Evolutionary conservation across 1,284 basidiomycete genomes (phyloP).

Genomic region (Ceratobasidium sp.): DNA sequence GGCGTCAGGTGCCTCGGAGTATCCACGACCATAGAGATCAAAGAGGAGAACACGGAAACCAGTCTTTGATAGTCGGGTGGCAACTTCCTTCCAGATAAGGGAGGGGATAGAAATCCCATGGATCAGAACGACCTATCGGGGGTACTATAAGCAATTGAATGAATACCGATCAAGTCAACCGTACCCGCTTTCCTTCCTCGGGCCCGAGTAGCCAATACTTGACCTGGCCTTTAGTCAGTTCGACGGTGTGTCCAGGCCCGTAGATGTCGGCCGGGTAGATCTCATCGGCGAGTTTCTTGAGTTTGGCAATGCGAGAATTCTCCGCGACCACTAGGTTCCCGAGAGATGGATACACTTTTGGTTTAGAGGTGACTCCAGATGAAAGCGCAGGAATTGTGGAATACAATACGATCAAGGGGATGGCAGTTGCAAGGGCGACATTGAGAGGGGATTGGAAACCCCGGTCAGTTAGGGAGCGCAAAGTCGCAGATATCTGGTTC

Average conservation of each 20-base stretch:
- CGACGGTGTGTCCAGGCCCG: constrained; percentile 63
- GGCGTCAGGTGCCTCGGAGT: constrained; percentile 63
- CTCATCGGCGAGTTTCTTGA: constrained; percentile 43
- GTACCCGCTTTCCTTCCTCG: constrained; percentile 68
- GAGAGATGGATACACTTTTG: constrained; percentile 22
- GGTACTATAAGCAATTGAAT: constrained; percentile 10
- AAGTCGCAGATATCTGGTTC: constrained; percentile 27
- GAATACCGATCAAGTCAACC: not conserved
- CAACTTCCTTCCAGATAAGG: constrained; percentile 74
- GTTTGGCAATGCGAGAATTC: constrained; percentile 3
- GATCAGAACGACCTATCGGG: constrained; percentile 67
- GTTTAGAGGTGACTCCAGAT: not conserved
- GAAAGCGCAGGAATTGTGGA: constrained; percentile 21
- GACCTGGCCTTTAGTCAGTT: constrained; percentile 67
- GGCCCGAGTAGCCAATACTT: constrained; percentile 77
- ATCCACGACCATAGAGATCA: constrained; percentile 78
- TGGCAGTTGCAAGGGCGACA: constrained; percentile 26
- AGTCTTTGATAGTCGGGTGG: constrained; percentile 62
- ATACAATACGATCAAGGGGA: constrained; percentile 28
- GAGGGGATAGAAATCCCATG: constrained; percentile 77
- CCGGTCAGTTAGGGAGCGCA: constrained; percentile 20
- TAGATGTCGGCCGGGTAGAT: constrained; percentile 74
- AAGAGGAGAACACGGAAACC: constrained; percentile 78
- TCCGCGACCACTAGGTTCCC: constrained; percentile 19
- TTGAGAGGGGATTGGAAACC: constrained; percentile 35